Base-by-base conservation (phyloP, 75 land plant species). In the Cunninghamia lanceolata region DNA sequence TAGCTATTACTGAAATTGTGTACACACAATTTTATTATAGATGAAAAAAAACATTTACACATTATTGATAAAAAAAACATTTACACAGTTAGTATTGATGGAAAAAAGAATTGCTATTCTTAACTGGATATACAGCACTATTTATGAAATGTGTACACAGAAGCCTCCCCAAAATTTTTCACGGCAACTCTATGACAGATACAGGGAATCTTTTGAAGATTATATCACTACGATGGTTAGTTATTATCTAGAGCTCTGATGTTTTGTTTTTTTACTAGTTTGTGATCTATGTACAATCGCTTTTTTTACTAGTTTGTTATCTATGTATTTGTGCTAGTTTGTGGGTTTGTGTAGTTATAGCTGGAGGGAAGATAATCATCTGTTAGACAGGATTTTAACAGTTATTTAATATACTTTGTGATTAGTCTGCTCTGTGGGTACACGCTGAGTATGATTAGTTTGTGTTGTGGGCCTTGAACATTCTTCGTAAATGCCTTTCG, bases 91-190 rank as follows among this genome's bases (percentile, higher is more conserved):
- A n/a, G n/a, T n/a, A n/a, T n/a, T n/a, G n/a, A n/a, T n/a, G n/a
- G n/a, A n/a, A n/a, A n/a, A n/a, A n/a, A n/a, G n/a, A n/a, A 17
- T 87, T 78, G 45, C 50, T 50, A 53, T 63, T 40, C 77, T 47
- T 82, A 83, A 54, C 87, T 35, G 30, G 45, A 43, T 11, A 42
- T 56, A 35, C 89, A 95, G 99, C n/a, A 95, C 97, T n/a, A 92
- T 96, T 38, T 96, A 96, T 86, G 94, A 95, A 86, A 94, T 96
- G 98, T 96, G 98, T 80, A 96, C 97, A 4, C 98, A 95, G 87
- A 96, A 95, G 89, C 95, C 98, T 3, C 97, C 98, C 3, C 97
- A 96, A 83, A 96, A 95, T 79, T 96, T 95, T 89, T 96, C 98
- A 47, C 97, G 93, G 82, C 98, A 96, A 87, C 91, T 96, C 6